A percentile compares a stretch with the other conserved stretches of the same genome.
phyloP scores from a whole-genome alignment of 1,284 basidiomycete genomes.

The Irpex sp. region DNA sequence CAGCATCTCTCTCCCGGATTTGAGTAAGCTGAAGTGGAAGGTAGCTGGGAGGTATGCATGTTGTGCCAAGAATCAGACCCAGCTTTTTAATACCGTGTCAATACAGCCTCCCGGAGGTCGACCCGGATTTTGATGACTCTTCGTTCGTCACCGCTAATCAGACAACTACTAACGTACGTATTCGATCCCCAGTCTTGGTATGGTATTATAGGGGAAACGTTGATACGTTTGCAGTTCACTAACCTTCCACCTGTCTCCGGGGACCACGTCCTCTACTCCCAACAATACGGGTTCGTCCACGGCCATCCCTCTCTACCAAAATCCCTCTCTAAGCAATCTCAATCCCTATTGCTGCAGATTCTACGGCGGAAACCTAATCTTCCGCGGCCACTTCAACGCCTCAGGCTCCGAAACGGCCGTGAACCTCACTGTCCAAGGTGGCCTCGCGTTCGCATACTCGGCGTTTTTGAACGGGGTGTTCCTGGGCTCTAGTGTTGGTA shows the following conservation, averaged over 20 bases:
- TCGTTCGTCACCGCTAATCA: constrained; percentile 37
- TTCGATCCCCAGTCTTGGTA: neutral
- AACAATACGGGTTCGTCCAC: constrained; percentile 43
- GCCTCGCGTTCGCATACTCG: constrained; percentile 47
- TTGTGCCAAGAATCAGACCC: neutral
- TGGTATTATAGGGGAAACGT: neutral
- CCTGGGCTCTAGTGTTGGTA: constrained; percentile 45
- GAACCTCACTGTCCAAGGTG: constrained; percentile 43
- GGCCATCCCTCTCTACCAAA: too few species aligned
- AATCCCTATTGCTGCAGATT: constrained; percentile 23
- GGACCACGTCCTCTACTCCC: constrained; percentile 41
- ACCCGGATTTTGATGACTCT: constrained; percentile 42
- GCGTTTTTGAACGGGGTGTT: constrained; percentile 50
- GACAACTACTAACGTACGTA: constrained; percentile 39
- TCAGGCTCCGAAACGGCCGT: constrained; percentile 40
- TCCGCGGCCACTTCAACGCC: constrained; percentile 48
- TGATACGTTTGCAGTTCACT: constrained; percentile 33
- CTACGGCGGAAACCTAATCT: constrained; percentile 47
- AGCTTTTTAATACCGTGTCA: neutral
- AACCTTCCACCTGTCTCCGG: constrained; percentile 42
- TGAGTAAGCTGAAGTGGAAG: constrained; percentile 38
- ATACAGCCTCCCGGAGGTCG: constrained; percentile 39
- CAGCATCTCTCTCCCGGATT: constrained; percentile 29
- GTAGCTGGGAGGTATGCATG: constrained; percentile 35
- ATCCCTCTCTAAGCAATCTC: too few species aligned